Evolutionary conservation across 1,284 basidiomycete genomes (phyloP).

Genomic region (Leccinum pachyderme): DNA sequence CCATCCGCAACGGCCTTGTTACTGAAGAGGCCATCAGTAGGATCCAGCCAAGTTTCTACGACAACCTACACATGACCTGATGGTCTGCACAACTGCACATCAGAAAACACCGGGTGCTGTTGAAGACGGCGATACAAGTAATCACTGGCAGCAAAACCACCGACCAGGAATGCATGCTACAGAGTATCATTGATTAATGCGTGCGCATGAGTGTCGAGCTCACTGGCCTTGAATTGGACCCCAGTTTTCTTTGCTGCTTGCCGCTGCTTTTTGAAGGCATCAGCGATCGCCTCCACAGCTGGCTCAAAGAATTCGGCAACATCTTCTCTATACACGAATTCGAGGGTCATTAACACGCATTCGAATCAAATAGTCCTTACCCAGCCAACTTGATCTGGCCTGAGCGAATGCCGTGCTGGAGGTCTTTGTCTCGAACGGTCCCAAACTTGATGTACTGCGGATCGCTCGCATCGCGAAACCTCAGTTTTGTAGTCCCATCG

Average conservation of each 20-base stretch:
- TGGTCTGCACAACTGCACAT: conserved; percentile 37
- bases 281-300: conserved; percentile 40
- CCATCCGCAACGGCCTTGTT: conserved; percentile 59
- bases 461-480: conserved; percentile 40
- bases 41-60: not conserved
- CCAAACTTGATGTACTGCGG: conserved; percentile 50
- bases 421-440: conserved; percentile 42
- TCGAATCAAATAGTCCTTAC: conserved; percentile 21
- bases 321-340: conserved; percentile 26
- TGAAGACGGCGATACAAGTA: conserved; percentile 43
- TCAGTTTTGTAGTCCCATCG: conserved; percentile 47
- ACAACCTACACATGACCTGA: conserved; percentile 37
- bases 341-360: not conserved
- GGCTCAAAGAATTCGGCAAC: conserved; percentile 47
- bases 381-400: conserved; percentile 46
- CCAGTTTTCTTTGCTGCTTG: conserved; percentile 8
- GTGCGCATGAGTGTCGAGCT: not conserved
- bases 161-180: conserved; percentile 32
- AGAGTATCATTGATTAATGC: not conserved
- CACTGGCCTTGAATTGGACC: conserved; percentile 33
- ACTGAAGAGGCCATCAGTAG: conserved; percentile 28
- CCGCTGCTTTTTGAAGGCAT: conserved; percentile 38
- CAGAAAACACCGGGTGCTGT: conserved; percentile 26
- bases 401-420: conserved; percentile 38
- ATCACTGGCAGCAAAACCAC: conserved; percentile 51